Evolutionary conservation across 257 asterid species (phyloP).

Genomic region (Nicotiana tabacum): DNA sequence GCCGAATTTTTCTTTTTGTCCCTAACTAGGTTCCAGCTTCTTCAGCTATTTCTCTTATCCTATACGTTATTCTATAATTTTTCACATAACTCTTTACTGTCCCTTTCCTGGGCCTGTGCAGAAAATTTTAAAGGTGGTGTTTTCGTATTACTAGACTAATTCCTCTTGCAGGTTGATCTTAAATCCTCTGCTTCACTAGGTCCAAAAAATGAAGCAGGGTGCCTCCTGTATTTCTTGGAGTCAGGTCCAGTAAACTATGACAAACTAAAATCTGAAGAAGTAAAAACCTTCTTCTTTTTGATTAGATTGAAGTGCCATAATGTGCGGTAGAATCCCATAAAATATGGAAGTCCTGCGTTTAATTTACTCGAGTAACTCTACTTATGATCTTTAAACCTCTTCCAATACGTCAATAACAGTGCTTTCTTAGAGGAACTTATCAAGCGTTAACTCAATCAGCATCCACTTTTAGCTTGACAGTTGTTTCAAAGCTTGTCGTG

Average conservation of each 20-base stretch:
- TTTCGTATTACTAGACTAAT: background rate
- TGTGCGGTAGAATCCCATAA: background rate
- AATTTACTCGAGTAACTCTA: background rate
- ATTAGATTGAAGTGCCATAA: background rate
- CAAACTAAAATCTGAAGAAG: background rate
- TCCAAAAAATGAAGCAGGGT: background rate
- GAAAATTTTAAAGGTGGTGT: background rate
- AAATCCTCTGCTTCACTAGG: background rate
- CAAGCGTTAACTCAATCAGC: background rate
- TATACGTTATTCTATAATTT: background rate
- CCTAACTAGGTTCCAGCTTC: background rate
- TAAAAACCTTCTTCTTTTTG: background rate
- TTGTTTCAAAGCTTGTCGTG: background rate
- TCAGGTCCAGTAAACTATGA: background rate
- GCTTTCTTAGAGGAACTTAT: background rate
- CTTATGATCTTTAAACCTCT: background rate
- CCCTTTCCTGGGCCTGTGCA: background rate
- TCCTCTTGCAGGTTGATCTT: background rate
- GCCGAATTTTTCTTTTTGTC: background rate
- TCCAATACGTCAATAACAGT: background rate
- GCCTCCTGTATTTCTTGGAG: slow-evolving; percentile 1
- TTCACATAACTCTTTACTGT: background rate
- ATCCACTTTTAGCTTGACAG: background rate
- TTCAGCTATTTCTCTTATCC: background rate
- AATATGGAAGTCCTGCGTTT: background rate